Evolutionary conservation across 2,329 filamentous ascomycete species (phyloP).

Genomic region (Rhynchosporium graminicola): DNA sequence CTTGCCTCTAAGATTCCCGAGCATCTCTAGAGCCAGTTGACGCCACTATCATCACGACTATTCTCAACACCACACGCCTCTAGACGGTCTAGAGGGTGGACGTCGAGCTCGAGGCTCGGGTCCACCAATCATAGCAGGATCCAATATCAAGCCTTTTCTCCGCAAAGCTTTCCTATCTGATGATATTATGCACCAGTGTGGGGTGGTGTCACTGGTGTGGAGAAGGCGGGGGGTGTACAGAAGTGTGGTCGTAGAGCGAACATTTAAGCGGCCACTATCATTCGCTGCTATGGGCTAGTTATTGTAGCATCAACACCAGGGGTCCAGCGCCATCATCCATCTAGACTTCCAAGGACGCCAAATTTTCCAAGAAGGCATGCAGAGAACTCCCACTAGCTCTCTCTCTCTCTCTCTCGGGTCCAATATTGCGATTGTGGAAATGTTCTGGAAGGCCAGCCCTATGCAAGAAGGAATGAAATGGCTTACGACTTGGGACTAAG

Average conservation of each 20-base stretch:
- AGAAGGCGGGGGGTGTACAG: background rate
- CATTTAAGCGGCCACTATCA: background rate
- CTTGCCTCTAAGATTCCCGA: background rate
- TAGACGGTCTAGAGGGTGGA: background rate
- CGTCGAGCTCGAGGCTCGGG: conserved; percentile 4
- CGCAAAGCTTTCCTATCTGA: background rate
- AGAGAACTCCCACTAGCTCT: background rate
- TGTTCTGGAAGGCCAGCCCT: conserved; percentile 5
- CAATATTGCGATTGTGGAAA: background rate
- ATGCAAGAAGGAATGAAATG: background rate
- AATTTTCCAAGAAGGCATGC: background rate
- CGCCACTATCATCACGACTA: conserved; percentile 4
- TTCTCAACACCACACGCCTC: background rate
- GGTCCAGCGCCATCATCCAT: background rate
- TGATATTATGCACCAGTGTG: background rate
- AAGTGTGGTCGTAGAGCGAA: background rate
- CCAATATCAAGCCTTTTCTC: background rate
- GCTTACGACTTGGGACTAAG: too few relatives aligned
- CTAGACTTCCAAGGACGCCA: background rate
- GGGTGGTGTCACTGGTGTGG: background rate
- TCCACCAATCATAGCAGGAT: background rate
- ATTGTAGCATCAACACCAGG: background rate
- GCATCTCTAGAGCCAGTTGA: background rate
- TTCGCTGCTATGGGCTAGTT: background rate
- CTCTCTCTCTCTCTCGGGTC: background rate